phyloP scores from a whole-genome alignment of 2,329 filamentous ascomycete species.

The Fonsecaea pugnacius region DNA sequence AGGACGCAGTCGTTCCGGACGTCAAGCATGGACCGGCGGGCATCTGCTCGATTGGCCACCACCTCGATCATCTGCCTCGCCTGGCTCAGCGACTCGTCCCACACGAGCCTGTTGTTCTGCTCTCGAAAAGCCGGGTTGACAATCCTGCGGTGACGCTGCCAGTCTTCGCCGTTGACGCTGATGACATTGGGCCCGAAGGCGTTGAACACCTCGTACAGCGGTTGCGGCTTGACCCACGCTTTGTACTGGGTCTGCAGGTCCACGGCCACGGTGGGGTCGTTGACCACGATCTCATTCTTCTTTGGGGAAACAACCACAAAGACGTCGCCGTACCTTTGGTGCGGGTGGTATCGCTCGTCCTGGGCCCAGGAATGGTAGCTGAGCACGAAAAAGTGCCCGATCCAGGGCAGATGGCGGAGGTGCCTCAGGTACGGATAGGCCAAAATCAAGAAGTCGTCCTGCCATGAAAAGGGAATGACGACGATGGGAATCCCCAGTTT shows the following conservation, averaged over 20 bases:
- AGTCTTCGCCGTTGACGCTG: slow-evolving; percentile 40
- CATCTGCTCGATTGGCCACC: background rate
- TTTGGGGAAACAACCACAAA: slow-evolving; percentile 27
- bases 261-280: slow-evolving; percentile 18
- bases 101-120: slow-evolving; percentile 47
- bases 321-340: slow-evolving; percentile 22
- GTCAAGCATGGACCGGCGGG: slow-evolving; percentile 13
- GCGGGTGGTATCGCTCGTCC: slow-evolving; percentile 16
- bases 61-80: slow-evolving; percentile 40
- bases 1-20: slow-evolving; percentile 43
- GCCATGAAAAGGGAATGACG: slow-evolving; percentile 25
- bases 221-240: slow-evolving; percentile 26
- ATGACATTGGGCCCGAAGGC: slow-evolving; percentile 26
- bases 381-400: slow-evolving; percentile 19
- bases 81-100: slow-evolving; percentile 44
- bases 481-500: slow-evolving; percentile 29
- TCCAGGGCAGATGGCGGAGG: slow-evolving; percentile 13
- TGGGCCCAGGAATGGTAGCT: slow-evolving; percentile 26
- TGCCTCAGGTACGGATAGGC: slow-evolving; percentile 12
- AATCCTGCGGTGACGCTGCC: slow-evolving; percentile 52
- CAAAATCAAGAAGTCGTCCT: slow-evolving; percentile 28
- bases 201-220: slow-evolving; percentile 31
- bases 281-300: slow-evolving; percentile 28
- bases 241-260: slow-evolving; percentile 29
- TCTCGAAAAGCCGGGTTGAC: slow-evolving; percentile 53